These are phyloP conservation scores for Phoma herbarum DNA, from an alignment of 2,329 filamentous ascomycete species.

Conservation along the genomic window DNA sequence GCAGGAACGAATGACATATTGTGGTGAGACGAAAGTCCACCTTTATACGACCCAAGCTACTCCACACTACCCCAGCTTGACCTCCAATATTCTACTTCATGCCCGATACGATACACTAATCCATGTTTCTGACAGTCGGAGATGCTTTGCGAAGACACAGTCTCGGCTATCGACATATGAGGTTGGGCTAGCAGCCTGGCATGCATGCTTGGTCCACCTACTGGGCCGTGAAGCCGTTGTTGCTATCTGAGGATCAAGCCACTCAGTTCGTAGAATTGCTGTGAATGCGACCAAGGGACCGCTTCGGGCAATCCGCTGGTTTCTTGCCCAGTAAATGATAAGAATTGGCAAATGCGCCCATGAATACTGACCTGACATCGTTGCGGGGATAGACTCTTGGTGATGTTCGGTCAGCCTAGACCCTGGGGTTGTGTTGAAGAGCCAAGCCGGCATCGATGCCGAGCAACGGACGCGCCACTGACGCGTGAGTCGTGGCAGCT, in stretches of 20 bases:
- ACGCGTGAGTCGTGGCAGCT: too few relatives aligned
- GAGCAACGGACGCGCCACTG: too few relatives aligned
- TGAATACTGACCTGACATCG: too few relatives aligned
- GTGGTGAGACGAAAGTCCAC: background rate
- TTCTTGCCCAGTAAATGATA: too few relatives aligned
- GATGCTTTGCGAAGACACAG: background rate
- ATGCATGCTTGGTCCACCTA: slow-evolving; percentile 3
- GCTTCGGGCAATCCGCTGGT: too few relatives aligned
- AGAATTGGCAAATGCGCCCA: too few relatives aligned
- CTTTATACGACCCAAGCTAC: slow-evolving; percentile 1
- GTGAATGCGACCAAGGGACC: too few relatives aligned
- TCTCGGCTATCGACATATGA: background rate
- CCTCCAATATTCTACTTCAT: slow-evolving; percentile 5
- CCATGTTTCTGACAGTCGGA: slow-evolving; percentile 2
- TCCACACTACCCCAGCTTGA: slow-evolving; percentile 14
- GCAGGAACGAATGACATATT: background rate
- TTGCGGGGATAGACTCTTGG: too few relatives aligned
- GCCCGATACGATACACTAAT: slow-evolving; percentile 8
- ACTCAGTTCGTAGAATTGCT: background rate
- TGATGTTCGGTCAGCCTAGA: too few relatives aligned
- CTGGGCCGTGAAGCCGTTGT: slow-evolving; percentile 4
- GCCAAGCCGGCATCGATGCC: too few relatives aligned
- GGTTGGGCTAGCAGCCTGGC: too few relatives aligned
- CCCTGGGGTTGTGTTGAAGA: too few relatives aligned
- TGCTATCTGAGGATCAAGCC: background rate